These are phyloP conservation scores for Jamesozyma gamospora DNA, from an alignment of 805 yeast species.

Conservation along the genomic window DNA sequence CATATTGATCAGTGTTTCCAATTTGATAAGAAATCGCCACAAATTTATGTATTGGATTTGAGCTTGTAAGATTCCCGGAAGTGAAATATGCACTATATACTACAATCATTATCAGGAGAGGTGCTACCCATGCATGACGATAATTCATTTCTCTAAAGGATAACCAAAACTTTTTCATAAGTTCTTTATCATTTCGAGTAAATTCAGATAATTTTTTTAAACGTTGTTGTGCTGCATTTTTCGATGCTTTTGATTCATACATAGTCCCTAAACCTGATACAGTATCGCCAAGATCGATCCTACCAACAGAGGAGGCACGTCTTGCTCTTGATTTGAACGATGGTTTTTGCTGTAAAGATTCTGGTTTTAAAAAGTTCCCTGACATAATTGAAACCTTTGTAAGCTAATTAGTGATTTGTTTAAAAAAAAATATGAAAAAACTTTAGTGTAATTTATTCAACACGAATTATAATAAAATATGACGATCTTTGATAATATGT, in stretches of 20 bases:
- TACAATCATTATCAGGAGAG: slow-evolving; percentile 39
- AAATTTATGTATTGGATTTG: slow-evolving; percentile 56
- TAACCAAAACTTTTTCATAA: slow-evolving; percentile 45
- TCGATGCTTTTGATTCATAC: slow-evolving; percentile 36
- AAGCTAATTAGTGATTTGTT: no score
- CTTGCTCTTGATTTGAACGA: slow-evolving; percentile 13
- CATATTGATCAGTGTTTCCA: slow-evolving; percentile 56
- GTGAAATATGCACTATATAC: slow-evolving; percentile 39
- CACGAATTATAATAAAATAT: no score
- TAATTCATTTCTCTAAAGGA: slow-evolving; percentile 36
- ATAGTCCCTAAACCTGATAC: slow-evolving; percentile 62
- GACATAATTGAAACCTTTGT: no score
- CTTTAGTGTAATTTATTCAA: no score
- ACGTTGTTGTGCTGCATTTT: slow-evolving; percentile 26
- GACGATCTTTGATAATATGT: no score
- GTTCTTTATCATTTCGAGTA: slow-evolving; percentile 40
- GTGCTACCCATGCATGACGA: slow-evolving; percentile 63
- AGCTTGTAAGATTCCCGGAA: slow-evolving; percentile 46
- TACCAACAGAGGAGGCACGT: slow-evolving; percentile 63
- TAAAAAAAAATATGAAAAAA: no score
- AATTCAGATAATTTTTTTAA: slow-evolving; percentile 10
- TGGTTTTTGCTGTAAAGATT: background rate
- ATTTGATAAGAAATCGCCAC: slow-evolving; percentile 56
- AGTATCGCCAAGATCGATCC: slow-evolving; percentile 61
- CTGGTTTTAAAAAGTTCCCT: no score